Evolutionary conservation across 83 land plant genomes (phyloP).

Genomic region (Picea abies): DNA sequence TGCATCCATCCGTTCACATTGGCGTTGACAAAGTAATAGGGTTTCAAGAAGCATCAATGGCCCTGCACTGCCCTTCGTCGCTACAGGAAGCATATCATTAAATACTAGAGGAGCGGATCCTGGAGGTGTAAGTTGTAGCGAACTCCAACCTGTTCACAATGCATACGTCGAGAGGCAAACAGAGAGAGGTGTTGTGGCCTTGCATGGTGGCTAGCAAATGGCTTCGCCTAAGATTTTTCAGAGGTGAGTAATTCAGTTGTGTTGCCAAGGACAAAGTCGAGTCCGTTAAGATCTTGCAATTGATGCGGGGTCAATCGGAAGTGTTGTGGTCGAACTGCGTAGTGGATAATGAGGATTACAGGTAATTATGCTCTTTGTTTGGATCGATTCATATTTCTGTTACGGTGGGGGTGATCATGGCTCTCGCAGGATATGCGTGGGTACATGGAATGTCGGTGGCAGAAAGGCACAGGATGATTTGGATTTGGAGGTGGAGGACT

Average conservation of each 20-base stretch:
- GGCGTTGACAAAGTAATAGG: too few relatives aligned
- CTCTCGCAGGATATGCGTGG: conserved; percentile 52
- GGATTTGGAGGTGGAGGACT: conserved; percentile 66
- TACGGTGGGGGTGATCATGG: neutral
- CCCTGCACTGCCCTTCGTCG: too few relatives aligned
- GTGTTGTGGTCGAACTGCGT: neutral
- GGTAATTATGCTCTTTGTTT: neutral
- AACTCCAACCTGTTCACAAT: too few relatives aligned
- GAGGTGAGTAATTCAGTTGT: neutral
- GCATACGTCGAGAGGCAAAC: too few relatives aligned
- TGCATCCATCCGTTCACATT: too few relatives aligned
- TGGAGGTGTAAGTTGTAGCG: too few relatives aligned
- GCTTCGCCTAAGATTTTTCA: neutral
- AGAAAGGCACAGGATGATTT: conserved; percentile 43
- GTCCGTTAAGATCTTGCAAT: too few relatives aligned
- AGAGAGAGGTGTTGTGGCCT: neutral
- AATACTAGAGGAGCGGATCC: too few relatives aligned
- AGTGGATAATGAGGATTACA: neutral
- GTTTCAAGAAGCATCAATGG: too few relatives aligned
- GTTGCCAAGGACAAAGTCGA: neutral
- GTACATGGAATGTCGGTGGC: conserved; percentile 89
- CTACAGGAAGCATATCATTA: too few relatives aligned
- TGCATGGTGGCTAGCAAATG: conserved; percentile 6
- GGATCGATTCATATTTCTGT: too few relatives aligned
- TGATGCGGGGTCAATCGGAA: neutral